Base-by-base conservation (phyloP, 306 rosid genomes). In the Prunus davidiana region DNA sequence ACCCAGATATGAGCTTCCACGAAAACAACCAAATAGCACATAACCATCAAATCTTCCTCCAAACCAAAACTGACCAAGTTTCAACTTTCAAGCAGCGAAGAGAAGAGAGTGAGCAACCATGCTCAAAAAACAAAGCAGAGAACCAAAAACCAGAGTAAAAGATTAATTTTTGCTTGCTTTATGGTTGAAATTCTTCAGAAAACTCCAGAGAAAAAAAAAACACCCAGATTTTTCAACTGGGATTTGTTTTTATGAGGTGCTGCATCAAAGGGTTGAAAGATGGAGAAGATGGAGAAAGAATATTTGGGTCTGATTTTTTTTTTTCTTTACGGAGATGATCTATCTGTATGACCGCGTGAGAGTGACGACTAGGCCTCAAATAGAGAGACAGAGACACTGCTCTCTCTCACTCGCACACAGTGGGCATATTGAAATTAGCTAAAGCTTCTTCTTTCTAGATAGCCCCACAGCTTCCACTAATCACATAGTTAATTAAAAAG, bases 331-430 rank as follows among this genome's bases (percentile, higher is more conserved):
- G 84, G 75, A 30, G 87, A 88, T 64, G 64, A 69, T 74, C 79
- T 64, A 77, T 72, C 64, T 32, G 73, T 67, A 7, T 60, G 84
- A 79, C 78, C 76, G 88, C 89, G 86, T 85, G 85, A 83, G 68
- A 82, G 65, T 75, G 88, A 86, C 84, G 86, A 90, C 74, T 68
- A 73, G 62, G 28, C 87, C 84, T 82, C 84, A 85, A 81, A 90
- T 87, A 84, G 79, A 90, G 75, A 76, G 82, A 77, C 69, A 72
- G 22, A 41, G 28, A 25, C 66, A 38, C 52, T 68, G 47, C 67
- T 64, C 68, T 63, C 68, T 51, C 60, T 73, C 38, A 19, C 22
- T 6, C 71, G 2, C 56, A 20, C 76, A 8, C 82, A 14, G 62
- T 49, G 46, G 57, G 58, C 67, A 71, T 56, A 4, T 51, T 51